These are phyloP conservation scores for Alternaria sp. DNA, from an alignment of 2,329 filamentous ascomycete species.

Conservation along the genomic window DNA sequence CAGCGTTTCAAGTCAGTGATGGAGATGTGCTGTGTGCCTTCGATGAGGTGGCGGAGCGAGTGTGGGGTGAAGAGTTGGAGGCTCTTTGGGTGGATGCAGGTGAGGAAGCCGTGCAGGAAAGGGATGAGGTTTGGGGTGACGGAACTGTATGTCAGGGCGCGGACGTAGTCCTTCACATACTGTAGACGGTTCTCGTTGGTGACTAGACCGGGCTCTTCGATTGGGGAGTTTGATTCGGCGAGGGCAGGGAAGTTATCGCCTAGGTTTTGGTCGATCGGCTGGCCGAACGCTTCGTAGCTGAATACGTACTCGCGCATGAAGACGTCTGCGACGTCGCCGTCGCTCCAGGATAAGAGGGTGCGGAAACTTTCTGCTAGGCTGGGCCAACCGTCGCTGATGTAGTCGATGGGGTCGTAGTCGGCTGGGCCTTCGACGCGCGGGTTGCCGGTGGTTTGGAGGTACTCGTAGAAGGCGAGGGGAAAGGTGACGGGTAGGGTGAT, in stretches of 20 bases:
- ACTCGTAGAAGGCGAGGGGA: constrained; percentile 81
- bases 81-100: constrained; percentile 73
- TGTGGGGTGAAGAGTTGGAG: constrained; percentile 55
- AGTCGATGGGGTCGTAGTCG: constrained; percentile 57
- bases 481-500: constrained; percentile 90
- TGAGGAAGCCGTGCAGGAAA: constrained; percentile 80
- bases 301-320: constrained; percentile 89
- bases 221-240: neutral
- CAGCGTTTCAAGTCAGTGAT: constrained; percentile 73
- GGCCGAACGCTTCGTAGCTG: constrained; percentile 67
- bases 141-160: neutral
- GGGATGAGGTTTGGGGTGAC: constrained; percentile 78
- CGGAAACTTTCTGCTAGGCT: constrained; percentile 77
- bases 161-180: constrained; percentile 83
- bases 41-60: constrained; percentile 77
- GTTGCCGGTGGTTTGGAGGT: constrained; percentile 69
- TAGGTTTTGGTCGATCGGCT: constrained; percentile 63
- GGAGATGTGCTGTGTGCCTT: constrained; percentile 83
- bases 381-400: constrained; percentile 91
- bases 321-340: constrained; percentile 80
- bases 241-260: constrained; percentile 20
- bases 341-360: constrained; percentile 76
- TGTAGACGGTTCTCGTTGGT: constrained; percentile 78
- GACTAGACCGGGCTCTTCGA: constrained; percentile 69
- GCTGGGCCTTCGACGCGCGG: neutral